A percentile compares a stretch with the other conserved stretches of the same genome.
Conservation (phyloP, 148 eudicot species). For the Hydrangea macrophylla region DNA sequence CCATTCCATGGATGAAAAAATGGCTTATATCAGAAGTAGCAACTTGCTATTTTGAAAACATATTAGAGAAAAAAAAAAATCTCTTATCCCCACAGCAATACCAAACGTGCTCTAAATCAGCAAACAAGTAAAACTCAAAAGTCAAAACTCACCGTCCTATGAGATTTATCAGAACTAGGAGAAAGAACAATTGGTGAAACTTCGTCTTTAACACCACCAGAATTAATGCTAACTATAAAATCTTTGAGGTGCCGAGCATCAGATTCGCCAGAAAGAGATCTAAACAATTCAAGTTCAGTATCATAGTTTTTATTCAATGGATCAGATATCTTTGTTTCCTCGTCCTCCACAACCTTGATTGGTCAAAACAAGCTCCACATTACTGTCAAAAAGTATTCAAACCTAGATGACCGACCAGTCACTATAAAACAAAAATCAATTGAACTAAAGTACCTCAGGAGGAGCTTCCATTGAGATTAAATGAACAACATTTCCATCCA, state of each 20-base stretch:
- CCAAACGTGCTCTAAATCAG: no score
- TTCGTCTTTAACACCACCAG: constrained; percentile 41
- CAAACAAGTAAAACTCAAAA: no score
- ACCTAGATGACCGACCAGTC: not conserved
- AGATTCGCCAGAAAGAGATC: constrained; percentile 62
- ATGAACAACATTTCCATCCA: constrained; percentile 81
- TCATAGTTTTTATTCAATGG: constrained; percentile 46
- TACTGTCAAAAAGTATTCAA: not conserved
- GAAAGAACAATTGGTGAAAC: constrained; percentile 58
- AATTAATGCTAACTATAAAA: constrained; percentile 54
- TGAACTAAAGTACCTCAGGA: constrained; percentile 44
- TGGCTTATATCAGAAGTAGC: no score
- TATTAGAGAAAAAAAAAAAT: no score
- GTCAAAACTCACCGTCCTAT: constrained; percentile 62
- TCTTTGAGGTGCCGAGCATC: constrained; percentile 62
- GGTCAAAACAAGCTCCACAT: constrained; percentile 5
- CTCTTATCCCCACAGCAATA: no score
- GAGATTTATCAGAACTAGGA: constrained; percentile 81
- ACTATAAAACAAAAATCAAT: constrained; percentile 5
- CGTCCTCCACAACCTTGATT: constrained; percentile 62
- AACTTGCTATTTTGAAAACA: no score
- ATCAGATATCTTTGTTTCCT: constrained; percentile 41
- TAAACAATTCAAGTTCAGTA: constrained; percentile 63
- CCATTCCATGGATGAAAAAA: no score
- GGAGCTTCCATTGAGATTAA: constrained; percentile 69